Conservation (phyloP, 106 monocot genomes). For the Apostasia shenzhenica region DNA sequence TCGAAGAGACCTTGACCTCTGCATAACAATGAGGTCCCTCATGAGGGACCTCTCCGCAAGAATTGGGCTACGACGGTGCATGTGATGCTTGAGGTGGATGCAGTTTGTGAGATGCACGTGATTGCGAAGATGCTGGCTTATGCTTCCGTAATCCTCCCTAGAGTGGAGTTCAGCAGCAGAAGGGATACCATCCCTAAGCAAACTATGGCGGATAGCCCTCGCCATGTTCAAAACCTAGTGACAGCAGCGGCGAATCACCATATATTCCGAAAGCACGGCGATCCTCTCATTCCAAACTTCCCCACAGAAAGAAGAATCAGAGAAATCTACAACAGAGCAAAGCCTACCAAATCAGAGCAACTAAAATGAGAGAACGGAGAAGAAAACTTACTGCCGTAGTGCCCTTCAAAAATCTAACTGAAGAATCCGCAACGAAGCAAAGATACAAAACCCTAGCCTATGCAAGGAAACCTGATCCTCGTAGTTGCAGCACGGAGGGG, state of each 20-base stretch:
- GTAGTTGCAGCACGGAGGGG: not conserved
- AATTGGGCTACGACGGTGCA: conserved; percentile 50
- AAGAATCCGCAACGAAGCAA: not conserved
- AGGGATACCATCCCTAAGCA: conserved; percentile 8
- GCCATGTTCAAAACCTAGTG: conserved; percentile 9
- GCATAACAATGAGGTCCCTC: conserved; percentile 70
- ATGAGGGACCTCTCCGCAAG: conserved; percentile 54
- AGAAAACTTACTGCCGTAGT: not conserved
- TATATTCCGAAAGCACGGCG: not conserved
- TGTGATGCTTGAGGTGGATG: conserved; percentile 82
- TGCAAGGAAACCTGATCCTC: not conserved
- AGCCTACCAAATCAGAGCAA: not conserved
- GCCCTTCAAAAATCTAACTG: not conserved
- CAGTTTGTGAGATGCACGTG: conserved; percentile 94
- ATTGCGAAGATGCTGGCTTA: conserved; percentile 49
- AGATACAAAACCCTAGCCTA: not conserved
- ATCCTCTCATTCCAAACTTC: conserved; percentile 3
- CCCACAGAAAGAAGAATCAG: not conserved
- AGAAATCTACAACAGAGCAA: not conserved
- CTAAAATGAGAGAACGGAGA: not conserved
- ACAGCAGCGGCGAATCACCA: not conserved
- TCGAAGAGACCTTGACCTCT: conserved; percentile 75
- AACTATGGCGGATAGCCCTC: conserved; percentile 5
- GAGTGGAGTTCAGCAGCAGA: conserved; percentile 11
- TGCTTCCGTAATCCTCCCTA: conserved; percentile 12